Evolutionary conservation across 2,329 filamentous ascomycete genomes (phyloP).

Genomic region (Alternaria viburni): DNA sequence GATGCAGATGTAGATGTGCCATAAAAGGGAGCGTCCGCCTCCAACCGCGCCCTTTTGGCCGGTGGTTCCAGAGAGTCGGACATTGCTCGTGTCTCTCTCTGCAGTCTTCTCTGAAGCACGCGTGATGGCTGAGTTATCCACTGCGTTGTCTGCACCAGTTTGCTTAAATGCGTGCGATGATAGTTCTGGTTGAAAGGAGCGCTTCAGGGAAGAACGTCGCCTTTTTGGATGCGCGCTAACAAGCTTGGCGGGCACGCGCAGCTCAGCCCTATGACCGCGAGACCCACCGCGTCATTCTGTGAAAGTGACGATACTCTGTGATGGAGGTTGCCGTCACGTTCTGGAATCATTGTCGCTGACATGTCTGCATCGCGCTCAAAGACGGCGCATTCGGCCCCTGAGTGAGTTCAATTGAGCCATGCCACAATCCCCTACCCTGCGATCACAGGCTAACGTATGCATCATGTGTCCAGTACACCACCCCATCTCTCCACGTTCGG

Average conservation of each 20-base stretch:
- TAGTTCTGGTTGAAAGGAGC: slow-evolving; percentile 20
- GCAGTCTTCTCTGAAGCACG: slow-evolving; percentile 32
- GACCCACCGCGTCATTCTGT: slow-evolving; percentile 3
- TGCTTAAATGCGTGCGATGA: slow-evolving; percentile 36
- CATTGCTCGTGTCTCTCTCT: slow-evolving; percentile 36
- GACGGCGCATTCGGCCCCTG: not conserved
- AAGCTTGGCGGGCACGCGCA: slow-evolving; percentile 25
- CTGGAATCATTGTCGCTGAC: not conserved
- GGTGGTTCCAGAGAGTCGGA: slow-evolving; percentile 48
- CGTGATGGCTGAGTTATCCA: slow-evolving; percentile 33
- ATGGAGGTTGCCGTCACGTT: not conserved
- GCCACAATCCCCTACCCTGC: not conserved
- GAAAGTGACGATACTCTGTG: not conserved
- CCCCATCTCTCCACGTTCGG: slow-evolving; percentile 68
- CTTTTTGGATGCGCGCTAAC: slow-evolving; percentile 36
- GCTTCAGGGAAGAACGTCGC: slow-evolving; percentile 26
- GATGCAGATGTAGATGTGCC: slow-evolving; percentile 38
- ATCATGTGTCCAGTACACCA: slow-evolving; percentile 5
- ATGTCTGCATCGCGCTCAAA: slow-evolving; percentile 7
- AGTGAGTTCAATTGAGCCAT: not conserved
- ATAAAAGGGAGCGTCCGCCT: slow-evolving; percentile 45
- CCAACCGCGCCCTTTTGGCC: slow-evolving; percentile 50
- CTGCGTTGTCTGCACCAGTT: slow-evolving; percentile 36
- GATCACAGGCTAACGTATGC: slow-evolving; percentile 6
- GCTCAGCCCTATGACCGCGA: slow-evolving; percentile 29